A percentile compares a stretch with the other conserved stretches of the same genome.
These are phyloP conservation scores for Nymphaea thermarum DNA, from an alignment of 164 flowering plant genomes.

Conservation along the genomic window DNA sequence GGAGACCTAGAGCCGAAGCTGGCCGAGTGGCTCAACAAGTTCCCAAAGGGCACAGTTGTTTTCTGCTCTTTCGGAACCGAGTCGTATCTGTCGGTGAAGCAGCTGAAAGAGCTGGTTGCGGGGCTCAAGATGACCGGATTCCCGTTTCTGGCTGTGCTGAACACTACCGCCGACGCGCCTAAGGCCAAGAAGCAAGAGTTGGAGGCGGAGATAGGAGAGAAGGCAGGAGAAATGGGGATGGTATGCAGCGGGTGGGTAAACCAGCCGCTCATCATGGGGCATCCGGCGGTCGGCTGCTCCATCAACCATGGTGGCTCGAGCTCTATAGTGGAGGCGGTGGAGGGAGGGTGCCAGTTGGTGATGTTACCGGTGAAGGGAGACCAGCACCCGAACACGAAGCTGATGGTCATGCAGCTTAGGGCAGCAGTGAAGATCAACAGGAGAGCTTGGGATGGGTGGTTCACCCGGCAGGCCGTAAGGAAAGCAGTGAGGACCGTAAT, in stretches of 20 bases:
- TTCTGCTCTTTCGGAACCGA: constrained; percentile 32
- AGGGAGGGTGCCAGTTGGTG: constrained; percentile 8
- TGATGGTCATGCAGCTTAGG: constrained; percentile 4
- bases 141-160: constrained; percentile 20
- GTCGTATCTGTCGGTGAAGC: constrained; percentile 8
- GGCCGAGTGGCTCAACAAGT: constrained; percentile 20
- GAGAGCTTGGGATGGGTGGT: constrained; percentile 5
- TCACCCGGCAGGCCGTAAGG: constrained; percentile 4
- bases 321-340: constrained; percentile 5
- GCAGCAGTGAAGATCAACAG: constrained; percentile 7
- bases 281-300: constrained; percentile 8
- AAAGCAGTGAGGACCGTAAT: constrained; percentile 4
- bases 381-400: constrained; percentile 8
- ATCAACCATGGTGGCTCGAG: constrained; percentile 8
- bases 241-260: constrained; percentile 14
- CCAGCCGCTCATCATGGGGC: constrained; percentile 10
- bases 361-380: constrained; percentile 2
- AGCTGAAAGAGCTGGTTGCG: constrained; percentile 17
- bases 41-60: constrained; percentile 14
- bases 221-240: constrained; percentile 8
- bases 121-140: constrained; percentile 19
- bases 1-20: constrained; percentile 4
- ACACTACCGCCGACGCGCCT: neutral
- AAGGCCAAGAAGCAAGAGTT: constrained; percentile 2
- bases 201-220: constrained; percentile 7